These are phyloP conservation scores for Coniella vitis DNA, from an alignment of 2,329 filamentous ascomycete species.

Conservation along the genomic window DNA sequence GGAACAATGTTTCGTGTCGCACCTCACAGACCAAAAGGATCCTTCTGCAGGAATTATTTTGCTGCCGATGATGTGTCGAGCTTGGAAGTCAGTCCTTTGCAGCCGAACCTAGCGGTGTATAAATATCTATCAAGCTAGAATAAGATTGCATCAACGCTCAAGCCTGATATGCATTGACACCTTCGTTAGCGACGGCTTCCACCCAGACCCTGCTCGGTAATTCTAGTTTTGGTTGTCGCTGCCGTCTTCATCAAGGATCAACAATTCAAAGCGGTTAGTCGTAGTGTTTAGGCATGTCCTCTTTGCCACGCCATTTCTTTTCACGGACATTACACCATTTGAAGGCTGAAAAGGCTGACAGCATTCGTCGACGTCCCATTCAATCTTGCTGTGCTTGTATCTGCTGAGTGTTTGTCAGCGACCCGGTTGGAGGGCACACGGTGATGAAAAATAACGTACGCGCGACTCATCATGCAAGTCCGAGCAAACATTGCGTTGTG, in stretches of 20 bases:
- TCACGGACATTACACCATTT: slow-evolving; percentile 21
- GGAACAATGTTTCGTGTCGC: too few species aligned
- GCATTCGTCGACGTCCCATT: slow-evolving; percentile 69
- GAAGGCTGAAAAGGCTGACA: slow-evolving; percentile 43
- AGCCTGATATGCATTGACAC: too few species aligned
- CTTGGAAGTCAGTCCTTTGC: too few species aligned
- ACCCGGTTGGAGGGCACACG: slow-evolving; percentile 13
- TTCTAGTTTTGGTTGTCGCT: slow-evolving; percentile 24
- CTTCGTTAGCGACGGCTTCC: too few species aligned
- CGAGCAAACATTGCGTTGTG: slow-evolving; percentile 68
- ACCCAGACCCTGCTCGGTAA: too few species aligned
- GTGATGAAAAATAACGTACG: slow-evolving; percentile 30
- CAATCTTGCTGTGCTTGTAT: slow-evolving; percentile 66
- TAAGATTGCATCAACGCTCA: too few species aligned
- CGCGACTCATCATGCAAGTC: slow-evolving; percentile 66
- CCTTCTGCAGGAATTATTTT: too few species aligned
- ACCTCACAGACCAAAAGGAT: too few species aligned
- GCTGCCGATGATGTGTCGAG: too few species aligned
- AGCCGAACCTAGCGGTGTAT: too few species aligned
- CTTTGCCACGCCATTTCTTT: slow-evolving; percentile 25
- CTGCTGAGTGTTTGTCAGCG: slow-evolving; percentile 30
- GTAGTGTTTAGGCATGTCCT: slow-evolving; percentile 29
- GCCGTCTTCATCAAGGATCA: slow-evolving; percentile 43
- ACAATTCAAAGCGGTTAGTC: slow-evolving; percentile 56
- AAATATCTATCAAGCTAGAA: too few species aligned